Evolutionary conservation across 2,329 filamentous ascomycete species (phyloP), one percentile per base, ranked within the genome.

Genomic region (Intubia oerlemansii): DNA sequence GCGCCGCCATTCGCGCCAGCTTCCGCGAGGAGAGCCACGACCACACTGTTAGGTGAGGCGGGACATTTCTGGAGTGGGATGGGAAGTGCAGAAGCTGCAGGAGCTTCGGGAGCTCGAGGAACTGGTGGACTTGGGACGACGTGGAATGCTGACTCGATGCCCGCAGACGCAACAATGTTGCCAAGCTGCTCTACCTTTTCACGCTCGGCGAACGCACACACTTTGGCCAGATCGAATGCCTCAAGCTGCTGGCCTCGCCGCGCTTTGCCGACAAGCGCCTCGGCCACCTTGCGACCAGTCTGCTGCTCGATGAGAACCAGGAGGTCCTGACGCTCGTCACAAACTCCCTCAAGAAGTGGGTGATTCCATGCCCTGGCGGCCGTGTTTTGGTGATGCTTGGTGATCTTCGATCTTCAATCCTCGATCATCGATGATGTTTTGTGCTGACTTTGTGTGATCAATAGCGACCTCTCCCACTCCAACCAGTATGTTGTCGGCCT

Each of bases 401-500:
- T n/a, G n/a, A n/a, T n/a, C n/a, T n/a, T n/a, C n/a, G n/a, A n/a
- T n/a, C n/a, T n/a, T n/a, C n/a, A n/a, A n/a, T n/a, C n/a, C n/a
- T n/a, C n/a, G n/a, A n/a, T n/a, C n/a, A n/a, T n/a, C n/a, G n/a
- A n/a, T n/a, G n/a, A n/a, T n/a, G n/a, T n/a, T n/a, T n/a, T n/a
- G n/a, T 29, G 20, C 52, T 62, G 35, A 62, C 42, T 15, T 19
- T n/a, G n/a, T n/a, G 10, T 22, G 29, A 25, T 17, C 24, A 8
- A 7, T 34, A 93, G 85, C 62, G 88, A 95, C 46, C 64, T 98
- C 32, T 81, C 84, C 42, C 88, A 98, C 54, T 84, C 81, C 31
- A 98, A 98, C 49, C 88, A 98, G 53, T 98, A 98, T 51, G 81
- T 98, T 36, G 88, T 95, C 41, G 88, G 90, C 15, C 73, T 98